Conservation (phyloP, 768 basidiomycete genomes). For the Mrakia blollopis region DNA sequence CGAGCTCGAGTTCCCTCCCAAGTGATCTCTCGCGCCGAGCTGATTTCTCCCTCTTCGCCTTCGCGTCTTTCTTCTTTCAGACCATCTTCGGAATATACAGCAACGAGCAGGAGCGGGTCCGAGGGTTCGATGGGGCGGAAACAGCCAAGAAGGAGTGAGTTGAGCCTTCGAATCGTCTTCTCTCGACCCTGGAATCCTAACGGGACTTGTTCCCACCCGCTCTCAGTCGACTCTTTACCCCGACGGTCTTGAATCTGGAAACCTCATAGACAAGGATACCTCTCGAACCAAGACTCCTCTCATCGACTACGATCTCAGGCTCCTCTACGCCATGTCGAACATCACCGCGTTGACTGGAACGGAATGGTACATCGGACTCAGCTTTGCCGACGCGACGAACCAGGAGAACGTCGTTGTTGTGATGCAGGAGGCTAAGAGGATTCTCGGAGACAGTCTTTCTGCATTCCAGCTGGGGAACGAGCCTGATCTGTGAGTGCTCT, state of each 20-base stretch:
- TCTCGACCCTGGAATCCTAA: not conserved
- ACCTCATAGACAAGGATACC: constrained; percentile 5
- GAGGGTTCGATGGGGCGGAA: not conserved
- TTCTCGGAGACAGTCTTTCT: not conserved
- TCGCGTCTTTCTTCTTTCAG: not conserved
- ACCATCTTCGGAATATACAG: not conserved
- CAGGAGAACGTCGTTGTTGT: not conserved
- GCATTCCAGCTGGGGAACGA: not conserved
- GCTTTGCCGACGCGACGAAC: not conserved
- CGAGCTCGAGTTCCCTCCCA: not conserved
- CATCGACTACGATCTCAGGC: not conserved
- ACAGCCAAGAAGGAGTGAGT: not conserved
- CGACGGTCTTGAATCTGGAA: not conserved
- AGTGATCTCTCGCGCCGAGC: not conserved
- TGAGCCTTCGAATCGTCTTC: not conserved
- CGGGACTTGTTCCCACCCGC: not conserved
- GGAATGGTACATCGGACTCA: not conserved
- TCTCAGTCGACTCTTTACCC: not conserved
- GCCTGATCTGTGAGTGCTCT: not conserved
- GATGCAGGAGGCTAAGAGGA: not conserved
- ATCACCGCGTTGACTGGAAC: not conserved
- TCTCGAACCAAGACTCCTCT: not conserved
- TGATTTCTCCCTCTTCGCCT: not conserved
- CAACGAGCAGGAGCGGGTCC: not conserved
- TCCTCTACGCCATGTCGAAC: not conserved